These are phyloP conservation scores for Neurospora africana DNA, from an alignment of 495 filamentous ascomycete species.

Conservation along the genomic window DNA sequence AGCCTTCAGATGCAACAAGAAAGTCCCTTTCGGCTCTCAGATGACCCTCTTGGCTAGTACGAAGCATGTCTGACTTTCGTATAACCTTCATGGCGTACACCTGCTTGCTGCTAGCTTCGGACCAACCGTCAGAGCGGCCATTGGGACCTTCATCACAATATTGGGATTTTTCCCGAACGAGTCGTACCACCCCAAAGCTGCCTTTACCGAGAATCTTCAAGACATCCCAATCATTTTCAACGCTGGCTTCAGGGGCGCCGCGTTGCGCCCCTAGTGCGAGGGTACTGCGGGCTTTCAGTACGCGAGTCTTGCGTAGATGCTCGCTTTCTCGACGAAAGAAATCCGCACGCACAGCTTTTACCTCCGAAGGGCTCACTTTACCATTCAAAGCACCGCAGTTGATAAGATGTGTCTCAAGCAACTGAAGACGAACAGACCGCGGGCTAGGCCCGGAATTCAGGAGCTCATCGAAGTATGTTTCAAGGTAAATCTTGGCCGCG, in stretches of 20 bases:
- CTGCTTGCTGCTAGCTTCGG: constrained; percentile 30
- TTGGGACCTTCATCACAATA: constrained; percentile 8
- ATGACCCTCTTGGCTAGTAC: constrained; percentile 84
- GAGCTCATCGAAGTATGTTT: constrained; percentile 67
- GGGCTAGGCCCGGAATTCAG: constrained; percentile 34
- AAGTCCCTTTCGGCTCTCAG: constrained; percentile 87
- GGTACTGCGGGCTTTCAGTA: constrained; percentile 52
- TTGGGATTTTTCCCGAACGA: constrained; percentile 56
- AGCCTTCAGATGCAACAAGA: constrained; percentile 71
- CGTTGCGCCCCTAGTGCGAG: constrained; percentile 20
- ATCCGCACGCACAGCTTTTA: constrained; percentile 37
- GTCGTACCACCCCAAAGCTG: constrained; percentile 82
- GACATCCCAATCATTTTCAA: constrained; percentile 56
- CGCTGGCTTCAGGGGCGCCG: constrained; percentile 12
- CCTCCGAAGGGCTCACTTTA: constrained; percentile 43
- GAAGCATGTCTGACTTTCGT: constrained; percentile 81
- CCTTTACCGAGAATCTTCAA: constrained; percentile 87
- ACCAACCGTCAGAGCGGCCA: constrained; percentile 11
- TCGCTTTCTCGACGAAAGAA: constrained; percentile 61
- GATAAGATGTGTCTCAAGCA: constrained; percentile 55
- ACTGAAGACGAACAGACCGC: constrained; percentile 54
- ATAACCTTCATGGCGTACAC: constrained; percentile 97
- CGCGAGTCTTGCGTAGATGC: constrained; percentile 63
- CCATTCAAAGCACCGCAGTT: constrained; percentile 19
- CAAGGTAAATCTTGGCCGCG: constrained; percentile 76